These are phyloP conservation scores for Pisolithus tinctorius DNA, from an alignment of 768 basidiomycete genomes.

Conservation along the genomic window DNA sequence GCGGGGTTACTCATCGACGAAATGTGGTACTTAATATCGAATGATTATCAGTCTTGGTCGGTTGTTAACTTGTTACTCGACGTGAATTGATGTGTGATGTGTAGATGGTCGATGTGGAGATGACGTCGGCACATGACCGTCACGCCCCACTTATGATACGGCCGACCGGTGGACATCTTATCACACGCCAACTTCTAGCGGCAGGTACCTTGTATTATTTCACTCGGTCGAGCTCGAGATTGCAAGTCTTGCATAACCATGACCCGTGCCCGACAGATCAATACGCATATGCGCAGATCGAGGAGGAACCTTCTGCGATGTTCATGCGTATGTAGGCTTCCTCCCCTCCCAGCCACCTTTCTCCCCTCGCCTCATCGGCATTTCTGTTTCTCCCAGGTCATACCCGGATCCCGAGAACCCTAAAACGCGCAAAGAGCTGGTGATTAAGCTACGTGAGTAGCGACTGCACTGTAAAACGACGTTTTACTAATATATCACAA, in stretches of 20 bases:
- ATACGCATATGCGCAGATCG: slow-evolving; percentile 83
- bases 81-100: neutral
- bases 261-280: slow-evolving; percentile 59
- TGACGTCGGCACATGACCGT: neutral
- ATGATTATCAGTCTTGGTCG: slow-evolving; percentile 1
- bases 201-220: too few relatives aligned
- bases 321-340: slow-evolving; percentile 57
- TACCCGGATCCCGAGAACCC: slow-evolving; percentile 65
- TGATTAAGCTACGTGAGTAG: slow-evolving; percentile 80
- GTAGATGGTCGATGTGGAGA: neutral
- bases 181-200: neutral
- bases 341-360: neutral
- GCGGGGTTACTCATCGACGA: slow-evolving; percentile 8
- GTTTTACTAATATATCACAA: neutral
- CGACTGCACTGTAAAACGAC: neutral
- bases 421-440: slow-evolving; percentile 61
- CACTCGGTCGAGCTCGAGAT: neutral
- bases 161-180: neutral
- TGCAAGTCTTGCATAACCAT: neutral
- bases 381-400: slow-evolving; percentile 38
- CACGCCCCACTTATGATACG: too few relatives aligned
- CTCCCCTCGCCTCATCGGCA: neutral
- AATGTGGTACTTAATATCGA: slow-evolving; percentile 9
- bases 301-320: slow-evolving; percentile 91
- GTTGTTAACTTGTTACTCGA: neutral